These are phyloP conservation scores for Nemania bipapillata DNA, from an alignment of 2,329 filamentous ascomycete species.

Conservation along the genomic window DNA sequence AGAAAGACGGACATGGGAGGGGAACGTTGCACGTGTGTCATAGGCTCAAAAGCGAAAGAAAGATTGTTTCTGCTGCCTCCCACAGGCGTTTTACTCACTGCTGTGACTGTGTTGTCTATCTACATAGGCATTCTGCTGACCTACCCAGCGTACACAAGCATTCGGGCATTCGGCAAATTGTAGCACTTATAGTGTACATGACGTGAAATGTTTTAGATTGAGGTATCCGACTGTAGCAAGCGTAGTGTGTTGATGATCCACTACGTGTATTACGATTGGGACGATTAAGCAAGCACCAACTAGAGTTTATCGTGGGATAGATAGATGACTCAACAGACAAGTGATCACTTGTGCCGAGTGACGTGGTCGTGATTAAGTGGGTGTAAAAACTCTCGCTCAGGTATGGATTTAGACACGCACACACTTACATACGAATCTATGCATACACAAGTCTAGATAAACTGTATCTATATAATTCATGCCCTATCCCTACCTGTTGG, in stretches of 20 bases:
- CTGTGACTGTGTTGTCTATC: constrained; percentile 7
- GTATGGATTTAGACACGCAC: not conserved
- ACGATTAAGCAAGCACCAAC: not conserved
- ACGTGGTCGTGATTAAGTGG: constrained; percentile 34
- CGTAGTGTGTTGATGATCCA: constrained; percentile 15
- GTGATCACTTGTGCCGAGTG: constrained; percentile 16
- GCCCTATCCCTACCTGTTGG: not conserved
- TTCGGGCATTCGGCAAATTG: not conserved
- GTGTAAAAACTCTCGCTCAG: not conserved
- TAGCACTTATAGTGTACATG: not conserved
- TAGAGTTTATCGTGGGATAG: constrained; percentile 1
- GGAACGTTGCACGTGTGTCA: not conserved
- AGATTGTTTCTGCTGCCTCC: not conserved
- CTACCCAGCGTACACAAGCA: not conserved
- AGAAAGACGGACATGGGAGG: not conserved
- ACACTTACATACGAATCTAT: not conserved
- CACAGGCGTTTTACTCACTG: not conserved
- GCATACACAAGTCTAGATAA: not conserved
- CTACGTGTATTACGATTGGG: constrained; percentile 25
- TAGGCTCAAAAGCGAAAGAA: constrained; percentile 6
- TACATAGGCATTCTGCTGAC: not conserved
- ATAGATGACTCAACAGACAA: constrained; percentile 25
- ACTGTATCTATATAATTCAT: not conserved
- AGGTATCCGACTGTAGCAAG: not conserved
- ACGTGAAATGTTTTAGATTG: constrained; percentile 11